These are phyloP conservation scores for Ustilago bromivora DNA, from an alignment of 1,284 basidiomycete species.

Conservation along the genomic window DNA sequence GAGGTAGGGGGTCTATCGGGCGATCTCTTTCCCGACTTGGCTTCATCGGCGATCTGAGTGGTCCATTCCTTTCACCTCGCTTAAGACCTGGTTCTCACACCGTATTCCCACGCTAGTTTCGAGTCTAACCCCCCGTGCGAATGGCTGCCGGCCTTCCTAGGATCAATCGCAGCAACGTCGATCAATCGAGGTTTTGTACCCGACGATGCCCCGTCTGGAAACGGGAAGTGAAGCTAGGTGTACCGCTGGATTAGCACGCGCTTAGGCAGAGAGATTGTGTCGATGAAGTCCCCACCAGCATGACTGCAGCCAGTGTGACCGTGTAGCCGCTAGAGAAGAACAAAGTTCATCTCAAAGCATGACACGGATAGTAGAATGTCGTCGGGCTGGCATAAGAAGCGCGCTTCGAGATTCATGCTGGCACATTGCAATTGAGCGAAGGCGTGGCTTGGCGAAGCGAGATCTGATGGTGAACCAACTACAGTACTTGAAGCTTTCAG, in stretches of 20 bases:
- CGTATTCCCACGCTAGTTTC: conserved; percentile 6
- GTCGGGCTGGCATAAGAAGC: neutral
- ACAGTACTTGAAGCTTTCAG: neutral
- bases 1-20: neutral
- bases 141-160: neutral
- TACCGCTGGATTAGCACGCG: neutral
- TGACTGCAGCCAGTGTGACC: neutral
- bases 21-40: neutral
- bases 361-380: neutral
- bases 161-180: neutral
- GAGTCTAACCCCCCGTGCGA: neutral
- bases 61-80: neutral
- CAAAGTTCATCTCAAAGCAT: too few relatives aligned
- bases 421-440: conserved; percentile 7
- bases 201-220: neutral
- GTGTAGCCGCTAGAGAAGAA: too few relatives aligned
- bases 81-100: neutral
- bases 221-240: neutral
- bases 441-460: conserved; percentile 2
- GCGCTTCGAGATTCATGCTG: neutral
- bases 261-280: neutral
- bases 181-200: neutral
- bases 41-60: neutral
- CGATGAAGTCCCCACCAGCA: neutral
- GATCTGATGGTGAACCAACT: neutral